Evolutionary conservation across 1,139 yeast species (phyloP).

Genomic region (Yamadazyma membranifaciens): DNA sequence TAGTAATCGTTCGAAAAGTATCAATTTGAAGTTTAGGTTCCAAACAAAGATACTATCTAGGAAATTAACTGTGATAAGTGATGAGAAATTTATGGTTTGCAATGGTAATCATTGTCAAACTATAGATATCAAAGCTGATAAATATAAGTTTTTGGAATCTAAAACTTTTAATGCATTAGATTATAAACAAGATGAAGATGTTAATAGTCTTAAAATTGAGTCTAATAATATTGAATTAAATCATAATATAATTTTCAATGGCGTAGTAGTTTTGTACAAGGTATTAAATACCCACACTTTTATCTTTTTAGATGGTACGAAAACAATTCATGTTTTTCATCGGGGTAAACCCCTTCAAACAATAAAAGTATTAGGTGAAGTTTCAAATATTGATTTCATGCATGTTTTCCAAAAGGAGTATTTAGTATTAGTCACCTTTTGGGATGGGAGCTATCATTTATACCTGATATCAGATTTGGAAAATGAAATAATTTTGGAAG

Average conservation of each 20-base stretch:
- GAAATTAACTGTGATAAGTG: constrained; percentile 4
- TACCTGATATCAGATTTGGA: constrained; percentile 10
- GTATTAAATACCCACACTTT: constrained; percentile 2
- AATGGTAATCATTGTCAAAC: not conserved
- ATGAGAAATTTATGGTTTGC: not conserved
- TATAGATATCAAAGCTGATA: not conserved
- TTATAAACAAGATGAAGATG: not conserved
- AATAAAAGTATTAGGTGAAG: constrained; percentile 9
- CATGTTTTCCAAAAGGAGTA: constrained; percentile 8
- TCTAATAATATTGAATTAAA: constrained; percentile 4
- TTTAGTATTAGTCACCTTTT: constrained; percentile 14
- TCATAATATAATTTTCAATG: constrained; percentile 5
- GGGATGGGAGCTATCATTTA: constrained; percentile 16
- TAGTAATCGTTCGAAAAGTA: constrained; percentile 7
- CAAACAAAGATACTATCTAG: constrained; percentile 4
- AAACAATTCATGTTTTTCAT: constrained; percentile 9
- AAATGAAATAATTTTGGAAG: constrained; percentile 9
- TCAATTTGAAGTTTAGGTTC: constrained; percentile 5
- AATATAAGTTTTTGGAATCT: not conserved
- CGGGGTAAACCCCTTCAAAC: constrained; percentile 6
- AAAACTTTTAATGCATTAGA: not conserved
- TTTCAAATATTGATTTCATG: constrained; percentile 14
- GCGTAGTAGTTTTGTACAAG: constrained; percentile 3
- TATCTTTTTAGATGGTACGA: constrained; percentile 8
- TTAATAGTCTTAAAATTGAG: constrained; percentile 1